Percentiles rank a stretch among this genome's conserved stretches.
phyloP scores from a whole-genome alignment of 1,284 basidiomycete genomes.

The Cerioporus squamosus region DNA sequence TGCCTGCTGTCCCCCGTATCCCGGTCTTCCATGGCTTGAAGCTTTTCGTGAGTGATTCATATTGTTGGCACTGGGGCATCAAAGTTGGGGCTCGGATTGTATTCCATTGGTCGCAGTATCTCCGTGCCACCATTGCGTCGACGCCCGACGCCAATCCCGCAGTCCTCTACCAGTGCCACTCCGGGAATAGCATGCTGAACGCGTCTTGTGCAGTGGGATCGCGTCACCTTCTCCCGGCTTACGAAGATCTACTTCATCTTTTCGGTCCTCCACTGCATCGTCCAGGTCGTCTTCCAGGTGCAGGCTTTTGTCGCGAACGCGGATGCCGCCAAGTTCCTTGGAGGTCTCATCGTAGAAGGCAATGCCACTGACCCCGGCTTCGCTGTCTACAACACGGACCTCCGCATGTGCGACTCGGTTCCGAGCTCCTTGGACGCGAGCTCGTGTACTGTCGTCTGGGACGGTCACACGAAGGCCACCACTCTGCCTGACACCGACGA shows the following conservation, averaged over 20 bases:
- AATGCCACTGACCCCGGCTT: conserved; percentile 55
- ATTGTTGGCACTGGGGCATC: not conserved
- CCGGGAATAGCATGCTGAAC: conserved; percentile 4
- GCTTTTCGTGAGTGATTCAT: conserved; percentile 52
- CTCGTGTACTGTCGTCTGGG: conserved; percentile 62
- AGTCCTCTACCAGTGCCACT: not conserved
- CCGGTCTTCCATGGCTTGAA: conserved; percentile 49
- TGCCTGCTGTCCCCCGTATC: conserved; percentile 27
- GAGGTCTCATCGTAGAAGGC: conserved; percentile 52
- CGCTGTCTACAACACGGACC: conserved; percentile 50
- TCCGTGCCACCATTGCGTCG: not conserved
- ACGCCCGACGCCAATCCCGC: not conserved
- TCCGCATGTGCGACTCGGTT: conserved; percentile 63
- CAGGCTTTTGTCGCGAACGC: conserved; percentile 70
- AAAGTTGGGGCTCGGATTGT: not conserved
- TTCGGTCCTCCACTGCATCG: conserved; percentile 65
- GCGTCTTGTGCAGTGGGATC: conserved; percentile 59
- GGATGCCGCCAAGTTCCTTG: conserved; percentile 56
- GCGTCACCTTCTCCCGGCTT: conserved; percentile 69
- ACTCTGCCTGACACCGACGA: not conserved
- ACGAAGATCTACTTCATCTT: conserved; percentile 70
- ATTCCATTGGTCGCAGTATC: not conserved
- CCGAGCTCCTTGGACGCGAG: conserved; percentile 51
- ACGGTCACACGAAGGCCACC: conserved; percentile 30
- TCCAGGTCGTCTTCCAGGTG: conserved; percentile 72